These are phyloP conservation scores for Scolecobasidium constrictum DNA, from an alignment of 2,329 filamentous ascomycete species.

Conservation along the genomic window DNA sequence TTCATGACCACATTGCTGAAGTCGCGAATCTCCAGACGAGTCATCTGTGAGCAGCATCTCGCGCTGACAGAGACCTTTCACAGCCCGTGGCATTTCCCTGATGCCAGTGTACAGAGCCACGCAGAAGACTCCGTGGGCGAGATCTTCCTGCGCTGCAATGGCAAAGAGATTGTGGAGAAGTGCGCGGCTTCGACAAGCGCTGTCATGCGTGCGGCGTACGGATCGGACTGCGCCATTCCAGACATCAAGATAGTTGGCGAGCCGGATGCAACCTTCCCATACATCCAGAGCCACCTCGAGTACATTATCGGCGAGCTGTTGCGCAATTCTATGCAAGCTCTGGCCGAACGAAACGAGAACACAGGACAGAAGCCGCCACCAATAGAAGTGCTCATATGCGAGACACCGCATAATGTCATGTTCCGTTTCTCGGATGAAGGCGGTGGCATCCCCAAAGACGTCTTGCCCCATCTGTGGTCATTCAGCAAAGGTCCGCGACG, in stretches of 20 bases:
- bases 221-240: slow-evolving; percentile 59
- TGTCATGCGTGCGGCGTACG: slow-evolving; percentile 66
- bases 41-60: slow-evolving; percentile 95
- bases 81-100: slow-evolving; percentile 78
- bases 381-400: slow-evolving; percentile 89
- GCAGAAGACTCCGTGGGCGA: slow-evolving; percentile 84
- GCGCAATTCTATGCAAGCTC: slow-evolving; percentile 87
- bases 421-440: slow-evolving; percentile 93
- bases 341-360: slow-evolving; percentile 58
- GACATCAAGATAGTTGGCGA: slow-evolving; percentile 78
- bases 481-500: slow-evolving; percentile 87
- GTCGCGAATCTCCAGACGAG: slow-evolving; percentile 83
- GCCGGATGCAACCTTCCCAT: slow-evolving; percentile 82
- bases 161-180: slow-evolving; percentile 74
- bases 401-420: slow-evolving; percentile 88
- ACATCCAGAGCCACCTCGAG: slow-evolving; percentile 90
- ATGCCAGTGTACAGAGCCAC: slow-evolving; percentile 54
- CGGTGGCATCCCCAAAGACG: slow-evolving; percentile 76
- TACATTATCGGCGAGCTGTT: slow-evolving; percentile 95
- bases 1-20: slow-evolving; percentile 87
- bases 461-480: slow-evolving; percentile 87
- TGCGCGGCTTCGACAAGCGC: slow-evolving; percentile 68
- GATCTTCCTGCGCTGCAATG: slow-evolving; percentile 87
- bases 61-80: slow-evolving; percentile 91
- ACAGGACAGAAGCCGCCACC: slow-evolving; percentile 52